A percentile compares a stretch with the other conserved stretches of the same genome.
These are phyloP conservation scores for Agapanthus africanus DNA, from an alignment of 106 monocot genomes.

Conservation along the genomic window DNA sequence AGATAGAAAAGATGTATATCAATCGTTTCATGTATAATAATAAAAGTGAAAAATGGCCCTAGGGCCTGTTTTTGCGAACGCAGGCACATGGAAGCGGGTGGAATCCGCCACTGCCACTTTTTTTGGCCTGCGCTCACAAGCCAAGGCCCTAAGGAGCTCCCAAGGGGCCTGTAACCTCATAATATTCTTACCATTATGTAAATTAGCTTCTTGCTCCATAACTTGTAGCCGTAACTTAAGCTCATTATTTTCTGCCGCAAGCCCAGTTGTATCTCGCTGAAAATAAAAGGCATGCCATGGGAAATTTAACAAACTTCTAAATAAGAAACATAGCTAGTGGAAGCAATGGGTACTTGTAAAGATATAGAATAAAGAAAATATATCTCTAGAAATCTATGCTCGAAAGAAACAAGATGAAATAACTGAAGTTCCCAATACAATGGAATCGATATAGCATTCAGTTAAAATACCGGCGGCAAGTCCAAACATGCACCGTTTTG, in stretches of 20 bases:
- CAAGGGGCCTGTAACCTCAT: too few species aligned
- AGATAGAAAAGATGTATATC: too few species aligned
- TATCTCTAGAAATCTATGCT: not conserved
- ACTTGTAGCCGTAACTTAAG: slow-evolving; percentile 14
- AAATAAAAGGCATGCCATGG: not conserved
- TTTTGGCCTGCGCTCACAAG: too few species aligned
- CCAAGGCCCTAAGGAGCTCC: too few species aligned
- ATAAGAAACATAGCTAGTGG: not conserved
- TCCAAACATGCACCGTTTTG: not conserved
- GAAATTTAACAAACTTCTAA: not conserved
- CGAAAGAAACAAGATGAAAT: not conserved
- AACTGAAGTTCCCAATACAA: not conserved
- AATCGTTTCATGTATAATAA: too few species aligned
- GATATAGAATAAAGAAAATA: not conserved
- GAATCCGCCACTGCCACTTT: too few species aligned
- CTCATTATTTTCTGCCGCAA: slow-evolving; percentile 18
- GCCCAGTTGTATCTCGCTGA: slow-evolving; percentile 13
- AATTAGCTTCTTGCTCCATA: slow-evolving; percentile 19
- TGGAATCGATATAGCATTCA: not conserved
- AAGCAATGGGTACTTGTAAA: not conserved
- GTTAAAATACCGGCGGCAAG: not conserved
- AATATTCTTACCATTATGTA: slow-evolving; percentile 13
- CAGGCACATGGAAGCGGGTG: too few species aligned
- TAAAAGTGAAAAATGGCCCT: too few species aligned
- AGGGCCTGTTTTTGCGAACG: too few species aligned